Evolutionary conservation across 352 stramenopile species (phyloP).

Genomic region (Phytophthora sansomeana): DNA sequence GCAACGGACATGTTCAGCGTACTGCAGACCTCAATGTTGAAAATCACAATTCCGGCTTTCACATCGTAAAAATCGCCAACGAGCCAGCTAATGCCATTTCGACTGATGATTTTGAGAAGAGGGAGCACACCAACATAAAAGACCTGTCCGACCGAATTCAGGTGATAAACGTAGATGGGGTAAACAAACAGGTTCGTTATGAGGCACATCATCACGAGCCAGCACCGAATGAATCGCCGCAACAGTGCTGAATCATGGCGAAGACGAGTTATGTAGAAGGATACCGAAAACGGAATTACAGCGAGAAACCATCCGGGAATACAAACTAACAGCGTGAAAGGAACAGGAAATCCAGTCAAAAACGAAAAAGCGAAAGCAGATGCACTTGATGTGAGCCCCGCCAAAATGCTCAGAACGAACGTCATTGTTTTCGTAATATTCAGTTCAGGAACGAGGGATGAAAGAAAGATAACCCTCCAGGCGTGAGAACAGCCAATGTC

Average conservation of each 20-base stretch:
- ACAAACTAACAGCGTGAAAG: conserved; percentile 10
- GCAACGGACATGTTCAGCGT: conserved; percentile 8
- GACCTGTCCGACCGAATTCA: not conserved
- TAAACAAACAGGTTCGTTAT: not conserved
- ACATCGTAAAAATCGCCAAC: conserved; percentile 1
- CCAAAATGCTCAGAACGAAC: not conserved
- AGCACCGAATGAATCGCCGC: conserved; percentile 5
- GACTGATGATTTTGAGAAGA: not conserved
- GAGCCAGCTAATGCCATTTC: conserved; percentile 11
- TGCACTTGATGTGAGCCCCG: not conserved
- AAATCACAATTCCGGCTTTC: conserved; percentile 11
- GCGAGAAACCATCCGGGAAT: not conserved
- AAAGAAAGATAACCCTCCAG: conserved; percentile 1
- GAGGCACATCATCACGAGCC: not conserved
- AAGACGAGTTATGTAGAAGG: not conserved
- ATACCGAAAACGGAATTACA: conserved; percentile 1
- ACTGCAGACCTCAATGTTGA: conserved; percentile 10
- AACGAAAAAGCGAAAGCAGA: conserved; percentile 5
- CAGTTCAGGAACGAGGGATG: conserved; percentile 4
- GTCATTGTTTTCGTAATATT: not conserved
- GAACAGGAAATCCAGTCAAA: conserved; percentile 8
- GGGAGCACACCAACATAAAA: conserved; percentile 7
- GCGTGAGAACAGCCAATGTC: conserved; percentile 1
- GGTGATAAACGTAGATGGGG: not conserved
- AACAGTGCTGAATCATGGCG: not conserved